Evolutionary conservation across 805 yeast genomes (phyloP), one percentile per base, ranked within the genome.

Genomic region (Candida corydali): DNA sequence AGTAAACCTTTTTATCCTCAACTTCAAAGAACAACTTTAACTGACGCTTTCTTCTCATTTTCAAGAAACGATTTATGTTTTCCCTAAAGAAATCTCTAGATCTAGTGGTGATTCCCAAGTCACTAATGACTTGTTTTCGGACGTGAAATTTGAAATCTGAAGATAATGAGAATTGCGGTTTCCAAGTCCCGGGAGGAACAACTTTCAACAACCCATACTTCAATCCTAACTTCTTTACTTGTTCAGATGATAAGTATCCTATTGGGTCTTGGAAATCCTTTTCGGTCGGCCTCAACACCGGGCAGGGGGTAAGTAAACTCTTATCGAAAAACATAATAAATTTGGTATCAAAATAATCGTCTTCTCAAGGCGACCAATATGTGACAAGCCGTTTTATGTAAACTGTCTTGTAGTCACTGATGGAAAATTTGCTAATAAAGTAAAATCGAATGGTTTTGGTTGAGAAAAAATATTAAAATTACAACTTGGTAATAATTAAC

Each of bases 51-150:
- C 52, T 52, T 35, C 65, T 61, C 76, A 76, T 75, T 46, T 64
- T 64, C 45, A 73, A 54, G 49, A 64, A 83, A 40, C 85, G 73
- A 40, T 74, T 71, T 40, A 83, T 57, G 43, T 81, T 86, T 37
- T 73, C 77, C 30, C 63, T 61, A 58, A 83, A 84, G 46, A 78
- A 77, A 40, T 70, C 61, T 32, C 89, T 63, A 23, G 82, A 75
- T 43, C 94, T 63, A 39, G 80, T 80, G 6, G 72, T 54, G 12
- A 85, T 53, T 17, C 81, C 79, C 49, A 85, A 59, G 51, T 82
- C 86, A 47, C 76, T 73, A 37, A 85, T 50, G 32, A 69, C 73
- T 52, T 84, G 93, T n/a, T 80, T 52, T 37, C 94, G 57, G 7
- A 87, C 82, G 43, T 76, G 80, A 51, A 85, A 84, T 33, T 59